Percentiles rank a stretch among this genome's conserved stretches.
These are phyloP conservation scores for Radiomyces spectabilis DNA, from an alignment of 192 early-diverging fungal species.

Conservation along the genomic window DNA sequence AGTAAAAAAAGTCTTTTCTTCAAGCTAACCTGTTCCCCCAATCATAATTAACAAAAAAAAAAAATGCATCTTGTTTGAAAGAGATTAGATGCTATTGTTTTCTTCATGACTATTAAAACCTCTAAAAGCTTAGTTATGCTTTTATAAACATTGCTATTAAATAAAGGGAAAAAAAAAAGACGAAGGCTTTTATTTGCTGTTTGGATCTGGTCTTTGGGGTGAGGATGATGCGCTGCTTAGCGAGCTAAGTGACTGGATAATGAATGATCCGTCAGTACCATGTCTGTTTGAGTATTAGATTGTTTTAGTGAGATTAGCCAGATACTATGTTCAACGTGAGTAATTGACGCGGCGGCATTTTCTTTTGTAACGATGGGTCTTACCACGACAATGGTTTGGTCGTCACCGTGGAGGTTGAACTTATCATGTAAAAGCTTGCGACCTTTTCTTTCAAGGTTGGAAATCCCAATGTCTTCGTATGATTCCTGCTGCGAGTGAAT, in stretches of 20 bases:
- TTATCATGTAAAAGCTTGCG: constrained; percentile 16
- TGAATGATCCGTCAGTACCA: too few relatives aligned
- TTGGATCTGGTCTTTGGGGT: too few relatives aligned
- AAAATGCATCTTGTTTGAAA: neutral
- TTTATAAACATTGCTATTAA: too few relatives aligned
- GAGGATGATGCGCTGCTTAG: too few relatives aligned
- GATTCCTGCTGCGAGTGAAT: neutral
- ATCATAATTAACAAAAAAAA: neutral
- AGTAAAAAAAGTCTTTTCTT: neutral
- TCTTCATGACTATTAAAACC: too few relatives aligned
- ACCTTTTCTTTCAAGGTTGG: constrained; percentile 8
- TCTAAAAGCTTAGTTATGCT: too few relatives aligned
- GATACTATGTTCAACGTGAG: constrained; percentile 6
- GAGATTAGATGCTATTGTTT: too few relatives aligned
- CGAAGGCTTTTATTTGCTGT: neutral
- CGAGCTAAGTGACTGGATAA: too few relatives aligned
- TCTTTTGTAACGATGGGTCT: neutral
- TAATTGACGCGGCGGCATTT: too few relatives aligned
- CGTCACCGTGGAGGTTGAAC: constrained; percentile 17
- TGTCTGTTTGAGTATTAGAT: too few relatives aligned
- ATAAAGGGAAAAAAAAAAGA: neutral
- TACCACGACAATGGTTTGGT: constrained; percentile 29
- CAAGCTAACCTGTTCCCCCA: neutral
- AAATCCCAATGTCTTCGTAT: neutral
- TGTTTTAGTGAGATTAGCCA: constrained; percentile 13